These are phyloP conservation scores for Termitomyces heimii DNA, from an alignment of 768 basidiomycete genomes.

Conservation along the genomic window DNA sequence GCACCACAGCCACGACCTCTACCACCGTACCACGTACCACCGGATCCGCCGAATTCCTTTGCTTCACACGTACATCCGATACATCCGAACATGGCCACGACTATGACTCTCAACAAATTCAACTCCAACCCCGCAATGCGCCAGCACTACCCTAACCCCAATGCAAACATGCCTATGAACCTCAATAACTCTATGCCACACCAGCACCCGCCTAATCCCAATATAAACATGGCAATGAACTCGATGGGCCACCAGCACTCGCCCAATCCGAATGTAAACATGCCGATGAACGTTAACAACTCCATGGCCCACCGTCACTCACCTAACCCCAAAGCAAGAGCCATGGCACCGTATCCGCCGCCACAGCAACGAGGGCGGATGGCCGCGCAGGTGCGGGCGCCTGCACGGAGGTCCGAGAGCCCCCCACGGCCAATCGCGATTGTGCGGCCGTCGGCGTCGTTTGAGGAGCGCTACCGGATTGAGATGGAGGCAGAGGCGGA, in stretches of 20 bases:
- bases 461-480: neutral
- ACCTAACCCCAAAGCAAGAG: neutral
- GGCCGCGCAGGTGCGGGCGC: no score
- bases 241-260: no score
- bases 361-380: neutral
- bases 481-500: neutral
- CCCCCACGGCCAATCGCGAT: neutral
- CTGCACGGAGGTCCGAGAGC: neutral
- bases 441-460: neutral
- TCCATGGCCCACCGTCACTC: neutral
- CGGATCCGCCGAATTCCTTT: neutral
- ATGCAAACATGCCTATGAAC: no score
- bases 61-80: neutral
- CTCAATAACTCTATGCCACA: no score
- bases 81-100: neutral
- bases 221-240: no score
- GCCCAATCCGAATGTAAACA: neutral
- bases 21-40: neutral
- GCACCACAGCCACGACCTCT: no score
- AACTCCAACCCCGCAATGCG: neutral
- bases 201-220: no score
- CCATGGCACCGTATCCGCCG: neutral
- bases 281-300: neutral
- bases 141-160: neutral
- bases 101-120: neutral